phyloP scores from a whole-genome alignment of 192 early-diverging fungal species.

The Dissophora globulifera region DNA sequence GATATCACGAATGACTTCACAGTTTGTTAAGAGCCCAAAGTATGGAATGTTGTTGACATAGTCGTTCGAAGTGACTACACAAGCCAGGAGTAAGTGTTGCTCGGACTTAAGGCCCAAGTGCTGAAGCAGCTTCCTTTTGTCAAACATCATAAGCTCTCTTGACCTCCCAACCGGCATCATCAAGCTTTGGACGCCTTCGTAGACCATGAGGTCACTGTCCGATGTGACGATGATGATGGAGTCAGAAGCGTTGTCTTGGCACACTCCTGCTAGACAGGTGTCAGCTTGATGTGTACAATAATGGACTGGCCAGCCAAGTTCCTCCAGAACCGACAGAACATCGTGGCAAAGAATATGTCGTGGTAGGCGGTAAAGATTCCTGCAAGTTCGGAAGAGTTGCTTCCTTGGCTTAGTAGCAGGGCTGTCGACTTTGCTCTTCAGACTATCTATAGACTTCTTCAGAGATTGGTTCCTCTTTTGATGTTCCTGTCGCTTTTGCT shows the following conservation, averaged over 20 bases:
- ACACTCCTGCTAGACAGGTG: constrained; percentile 1
- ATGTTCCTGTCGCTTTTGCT: constrained; percentile 6
- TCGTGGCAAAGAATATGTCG: neutral
- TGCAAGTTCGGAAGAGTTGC: neutral
- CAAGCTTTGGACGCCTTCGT: constrained; percentile 1
- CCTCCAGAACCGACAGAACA: neutral
- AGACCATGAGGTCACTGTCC: constrained; percentile 2
- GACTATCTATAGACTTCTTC: neutral
- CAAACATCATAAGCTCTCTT: neutral
- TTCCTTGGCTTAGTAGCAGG: neutral
- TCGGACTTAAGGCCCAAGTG: constrained; percentile 2
- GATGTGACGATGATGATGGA: neutral
- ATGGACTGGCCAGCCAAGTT: constrained; percentile 4
- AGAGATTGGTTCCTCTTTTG: neutral
- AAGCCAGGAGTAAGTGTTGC: constrained; percentile 1
- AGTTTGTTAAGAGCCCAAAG: constrained; percentile 2
- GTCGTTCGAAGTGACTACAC: constrained; percentile 3
- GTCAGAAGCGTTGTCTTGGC: neutral
- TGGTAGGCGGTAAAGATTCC: neutral
- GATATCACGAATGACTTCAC: constrained; percentile 4
- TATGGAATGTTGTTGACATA: constrained; percentile 11
- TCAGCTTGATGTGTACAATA: neutral
- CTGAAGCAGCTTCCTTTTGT: neutral
- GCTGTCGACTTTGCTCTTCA: neutral
- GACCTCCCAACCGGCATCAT: constrained; percentile 3